Evolutionary conservation across 306 rosid genomes (phyloP).

Genomic region (Glycyrrhiza uralensis): DNA sequence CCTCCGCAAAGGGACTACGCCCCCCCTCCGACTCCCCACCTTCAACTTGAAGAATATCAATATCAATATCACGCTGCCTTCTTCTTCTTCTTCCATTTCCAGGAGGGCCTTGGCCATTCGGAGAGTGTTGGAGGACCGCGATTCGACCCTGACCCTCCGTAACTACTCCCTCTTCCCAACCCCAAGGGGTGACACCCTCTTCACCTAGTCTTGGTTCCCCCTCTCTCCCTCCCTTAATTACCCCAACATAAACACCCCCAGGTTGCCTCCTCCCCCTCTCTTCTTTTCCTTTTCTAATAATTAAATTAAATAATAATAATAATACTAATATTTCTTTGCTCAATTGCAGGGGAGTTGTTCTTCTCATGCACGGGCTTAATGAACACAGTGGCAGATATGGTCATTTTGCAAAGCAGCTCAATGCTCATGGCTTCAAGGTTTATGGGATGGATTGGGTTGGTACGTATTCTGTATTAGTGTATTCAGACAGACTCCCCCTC

Average conservation of each 20-base stretch:
- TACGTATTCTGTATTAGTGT: constrained; percentile 31
- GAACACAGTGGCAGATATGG: constrained; percentile 85
- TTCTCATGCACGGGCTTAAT: constrained; percentile 79
- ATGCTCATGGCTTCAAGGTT: constrained; percentile 72
- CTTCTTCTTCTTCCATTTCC: neutral
- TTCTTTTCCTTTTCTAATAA: too few relatives aligned
- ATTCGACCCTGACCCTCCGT: neutral
- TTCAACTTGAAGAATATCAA: neutral
- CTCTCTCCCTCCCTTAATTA: neutral
- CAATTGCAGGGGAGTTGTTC: constrained; percentile 62
- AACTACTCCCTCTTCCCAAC: neutral
- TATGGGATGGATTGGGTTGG: constrained; percentile 94
- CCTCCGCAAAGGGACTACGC: constrained; percentile 36
- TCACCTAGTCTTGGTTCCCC: constrained; percentile 65
- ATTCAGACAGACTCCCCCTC: too few relatives aligned
- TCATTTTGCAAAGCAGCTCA: constrained; percentile 69
- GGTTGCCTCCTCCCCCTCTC: constrained; percentile 33
- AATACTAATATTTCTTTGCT: too few relatives aligned
- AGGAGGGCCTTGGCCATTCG: constrained; percentile 59
- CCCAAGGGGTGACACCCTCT: constrained; percentile 48
- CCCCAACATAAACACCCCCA: neutral
- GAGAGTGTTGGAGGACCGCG: constrained; percentile 47
- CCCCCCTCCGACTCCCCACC: neutral
- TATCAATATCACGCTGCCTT: too few relatives aligned
- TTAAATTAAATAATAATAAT: too few relatives aligned